phyloP scores from a whole-genome alignment of 1,284 basidiomycete species.

The Melampsora americana region DNA sequence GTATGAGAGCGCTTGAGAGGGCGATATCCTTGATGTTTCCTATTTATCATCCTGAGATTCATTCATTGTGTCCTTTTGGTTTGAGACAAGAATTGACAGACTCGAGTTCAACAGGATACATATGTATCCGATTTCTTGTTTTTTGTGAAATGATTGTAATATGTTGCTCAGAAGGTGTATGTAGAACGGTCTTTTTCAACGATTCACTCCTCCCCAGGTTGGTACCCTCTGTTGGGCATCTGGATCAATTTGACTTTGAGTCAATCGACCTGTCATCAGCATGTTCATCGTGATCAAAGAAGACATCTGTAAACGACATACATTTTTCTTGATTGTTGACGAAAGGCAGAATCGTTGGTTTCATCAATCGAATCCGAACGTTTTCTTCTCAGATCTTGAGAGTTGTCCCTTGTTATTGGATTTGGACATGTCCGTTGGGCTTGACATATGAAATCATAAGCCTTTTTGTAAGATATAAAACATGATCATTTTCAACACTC shows the following conservation, averaged over 20 bases:
- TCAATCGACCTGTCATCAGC: neutral
- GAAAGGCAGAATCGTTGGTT: neutral
- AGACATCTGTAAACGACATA: neutral
- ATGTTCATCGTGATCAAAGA: neutral
- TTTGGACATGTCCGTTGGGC: conserved; percentile 63
- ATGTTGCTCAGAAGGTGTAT: too few species aligned
- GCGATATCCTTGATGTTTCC: too few species aligned
- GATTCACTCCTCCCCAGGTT: conserved; percentile 20
- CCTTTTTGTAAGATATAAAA: conserved; percentile 57
- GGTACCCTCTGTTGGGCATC: conserved; percentile 22
- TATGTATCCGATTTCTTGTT: too few species aligned
- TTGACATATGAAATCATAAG: conserved; percentile 83
- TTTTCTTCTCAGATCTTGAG: conserved; percentile 17
- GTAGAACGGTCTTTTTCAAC: neutral
- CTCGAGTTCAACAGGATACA: too few species aligned
- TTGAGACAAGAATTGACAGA: too few species aligned
- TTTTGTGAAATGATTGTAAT: too few species aligned
- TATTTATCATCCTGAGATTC: too few species aligned
- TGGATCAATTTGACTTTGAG: conserved; percentile 11
- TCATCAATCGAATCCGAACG: conserved; percentile 23
- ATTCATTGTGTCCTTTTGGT: too few species aligned
- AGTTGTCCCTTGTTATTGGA: neutral
- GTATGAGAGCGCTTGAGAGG: too few species aligned
- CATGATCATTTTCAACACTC: too few species aligned
- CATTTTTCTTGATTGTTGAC: neutral